Evolutionary conservation across 768 basidiomycete genomes (phyloP).

Genomic region (Bullera alba): DNA sequence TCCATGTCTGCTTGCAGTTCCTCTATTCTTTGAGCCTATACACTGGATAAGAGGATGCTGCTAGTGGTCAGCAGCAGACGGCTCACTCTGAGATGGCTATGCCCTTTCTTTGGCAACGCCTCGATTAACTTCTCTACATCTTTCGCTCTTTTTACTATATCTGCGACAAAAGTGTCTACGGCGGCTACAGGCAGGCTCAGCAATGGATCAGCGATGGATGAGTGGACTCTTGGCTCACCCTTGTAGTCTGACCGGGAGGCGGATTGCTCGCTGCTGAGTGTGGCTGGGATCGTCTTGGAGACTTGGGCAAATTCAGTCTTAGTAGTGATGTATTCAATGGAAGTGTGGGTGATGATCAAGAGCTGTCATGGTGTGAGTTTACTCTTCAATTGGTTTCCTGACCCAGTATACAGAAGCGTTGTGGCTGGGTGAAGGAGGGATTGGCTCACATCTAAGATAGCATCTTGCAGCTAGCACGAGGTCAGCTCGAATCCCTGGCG

Average conservation of each 20-base stretch:
- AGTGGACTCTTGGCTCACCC: slow-evolving; percentile 11
- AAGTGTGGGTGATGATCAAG: slow-evolving; percentile 34
- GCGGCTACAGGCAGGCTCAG: slow-evolving; percentile 13
- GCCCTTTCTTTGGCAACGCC: slow-evolving; percentile 32
- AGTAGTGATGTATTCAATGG: slow-evolving; percentile 40
- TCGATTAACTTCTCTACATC: slow-evolving; percentile 32
- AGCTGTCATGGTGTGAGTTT: slow-evolving; percentile 14
- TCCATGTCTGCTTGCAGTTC: slow-evolving; percentile 31
- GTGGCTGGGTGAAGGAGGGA: neutral
- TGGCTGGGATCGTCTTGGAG: slow-evolving; percentile 20
- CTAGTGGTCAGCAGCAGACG: neutral
- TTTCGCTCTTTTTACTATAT: slow-evolving; percentile 33
- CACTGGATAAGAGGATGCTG: neutral
- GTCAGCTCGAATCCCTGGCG: neutral
- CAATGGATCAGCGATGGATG: neutral
- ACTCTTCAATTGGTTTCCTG: neutral
- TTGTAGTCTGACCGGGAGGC: slow-evolving; percentile 22
- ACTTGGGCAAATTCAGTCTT: slow-evolving; percentile 35
- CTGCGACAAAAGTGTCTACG: slow-evolving; percentile 30
- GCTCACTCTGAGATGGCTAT: slow-evolving; percentile 24
- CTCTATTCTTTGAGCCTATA: slow-evolving; percentile 22
- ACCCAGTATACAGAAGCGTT: neutral
- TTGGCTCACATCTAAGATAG: slow-evolving; percentile 35
- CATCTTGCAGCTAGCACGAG: slow-evolving; percentile 32
- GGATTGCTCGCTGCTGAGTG: slow-evolving; percentile 18